Base-by-base conservation (phyloP, 176 grass and related monocot genomes). In the Oryza rufipogon region DNA sequence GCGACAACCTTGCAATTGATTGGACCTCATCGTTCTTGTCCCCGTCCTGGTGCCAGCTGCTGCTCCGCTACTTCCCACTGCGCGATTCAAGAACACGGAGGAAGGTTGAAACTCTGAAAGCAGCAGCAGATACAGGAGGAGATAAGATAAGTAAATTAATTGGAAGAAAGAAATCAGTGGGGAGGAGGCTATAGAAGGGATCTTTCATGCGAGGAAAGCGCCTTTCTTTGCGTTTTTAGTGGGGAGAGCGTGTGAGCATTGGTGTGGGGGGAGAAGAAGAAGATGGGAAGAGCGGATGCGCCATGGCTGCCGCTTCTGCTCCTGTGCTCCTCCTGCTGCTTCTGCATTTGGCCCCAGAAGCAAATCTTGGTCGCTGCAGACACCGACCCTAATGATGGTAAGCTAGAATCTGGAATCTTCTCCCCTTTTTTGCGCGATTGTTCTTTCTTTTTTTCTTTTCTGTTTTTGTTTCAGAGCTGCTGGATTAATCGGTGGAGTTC, bases 311-410 rank as follows among this genome's bases (percentile, higher is more conserved):
- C 66, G 54, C 19, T 74, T 46, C 67, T 86, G 11, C 58, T 80
- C 71, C 71, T 89, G 16, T n/a, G 6, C 7, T 70, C 17, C 81
- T 70, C 13, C 87, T 71, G 61, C 65, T 16, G 20, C 51, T 44
- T 1, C 73, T 5, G 20, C 88, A 56, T 90, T 82, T 90, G 68
- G 68, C 74, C 88, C 39, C 56, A 56, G 46, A 44, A 15, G 12
- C 79, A 78, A 77, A 86, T 86, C 88, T 83, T 87, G 28, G 84
- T 82, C 67, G 80, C 83, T 78, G 88, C 84, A 7, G 80, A 79
- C 47, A 90, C 88, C 2, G 88, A 90, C 69, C 68, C 88, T 66
- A 79, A 47, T 61, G 88, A 90, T 60, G 74, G 88, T 90, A 68
- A 83, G 88, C 44, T 38, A 3, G n/a, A 80, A 78, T 30, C 66